Evolutionary conservation across 2,329 filamentous ascomycete species (phyloP), one percentile per base, ranked within the genome.

Genomic region (Trichoderma asperellum): DNA sequence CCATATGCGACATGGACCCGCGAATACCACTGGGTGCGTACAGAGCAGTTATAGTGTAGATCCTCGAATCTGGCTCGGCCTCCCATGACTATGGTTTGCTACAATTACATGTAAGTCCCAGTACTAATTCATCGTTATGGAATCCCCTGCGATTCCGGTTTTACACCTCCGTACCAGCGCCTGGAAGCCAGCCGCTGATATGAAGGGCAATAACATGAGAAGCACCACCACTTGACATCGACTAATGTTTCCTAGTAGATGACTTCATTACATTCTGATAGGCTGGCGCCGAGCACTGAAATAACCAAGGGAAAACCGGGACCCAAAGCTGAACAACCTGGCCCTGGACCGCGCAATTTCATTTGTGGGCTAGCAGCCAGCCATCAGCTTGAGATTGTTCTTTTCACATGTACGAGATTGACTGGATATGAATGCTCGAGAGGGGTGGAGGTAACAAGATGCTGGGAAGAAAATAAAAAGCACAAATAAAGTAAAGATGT

Each of bases 311-410:
- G 40, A 58, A 53, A 58, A 37, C 55, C 24, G 61, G 57, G 21
- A 55, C 53, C 63, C 63, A 59, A 52, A 58, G 55, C 63, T 67
- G 37, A 67, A 55, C 63, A 59, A 40, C 63, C 63, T 37, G 32
- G 55, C 40, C 53, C 63, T 37, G 55, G 63, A 35, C 63, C 14
- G 27, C 21, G 63, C 63, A 67, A 67, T 67, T 67, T 67, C 63
- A 65, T 67, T 67, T 59, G 63, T 35, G 55, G 63, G 29, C 37
- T 21, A 67, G 63, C 63, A 29, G 55, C 55, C 40, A 52, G 63
- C 63, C 63, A 59, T 29, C 63, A 52, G 63, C 63, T 52, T 24
- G 55, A 12, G 32, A 49, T 29, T 37, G 32, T n/a, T 58, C 29
- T 21, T 32, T 35, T 59, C 29, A 67, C 63, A 67, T 67, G 55